Evolutionary conservation across 208 protist genomes (phyloP), one percentile per base, ranked within the genome.

Genomic region (Trypanosoma conorhini): DNA sequence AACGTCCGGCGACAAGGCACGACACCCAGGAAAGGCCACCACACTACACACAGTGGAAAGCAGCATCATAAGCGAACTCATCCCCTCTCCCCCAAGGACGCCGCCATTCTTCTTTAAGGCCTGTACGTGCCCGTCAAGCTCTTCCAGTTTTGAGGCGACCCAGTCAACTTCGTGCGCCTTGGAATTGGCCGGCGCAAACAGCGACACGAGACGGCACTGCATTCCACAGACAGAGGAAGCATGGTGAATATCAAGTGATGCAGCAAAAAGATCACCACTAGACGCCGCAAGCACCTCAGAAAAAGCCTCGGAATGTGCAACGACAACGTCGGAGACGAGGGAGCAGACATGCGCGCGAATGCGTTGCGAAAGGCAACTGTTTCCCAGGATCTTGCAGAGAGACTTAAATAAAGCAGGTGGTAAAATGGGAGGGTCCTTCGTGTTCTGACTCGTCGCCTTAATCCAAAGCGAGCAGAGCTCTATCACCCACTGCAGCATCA

Each of bases 121-220:
- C 44, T 59, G 35, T 19, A 67, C 28, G 19, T 64, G 21, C 40
- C 58, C 48, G 2, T 78, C 54, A 35, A 85, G 67, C 24, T 74
- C 56, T 4, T 31, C 12, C 4, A 80, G 22, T 24, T 65, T 71
- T 48, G 22, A 48, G 0, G 40, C 58, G 55, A 82, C 58, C 81
- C 77, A 83, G 0, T 58, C 74, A 54, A 5, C 22, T 44, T 48
- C 19, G 13, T 69, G 30, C 40, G 78, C 74, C 30, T 50, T 55
- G 28, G 21, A 40, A 54, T 52, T 65, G 22, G 70, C 73, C 10
- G 22, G 70, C 42, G 57, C 51, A 67, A 85, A 82, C 1, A 66
- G 50, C 4, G 67, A 61, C 51, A 93, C 64, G 44, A 93, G 77
- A 7, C 81, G 83, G 72, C 83, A 88, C 65, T 91, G 88, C 64